These are phyloP conservation scores for Chytriomyces sp. DNA, from an alignment of 192 early-diverging fungal genomes.

Conservation along the genomic window DNA sequence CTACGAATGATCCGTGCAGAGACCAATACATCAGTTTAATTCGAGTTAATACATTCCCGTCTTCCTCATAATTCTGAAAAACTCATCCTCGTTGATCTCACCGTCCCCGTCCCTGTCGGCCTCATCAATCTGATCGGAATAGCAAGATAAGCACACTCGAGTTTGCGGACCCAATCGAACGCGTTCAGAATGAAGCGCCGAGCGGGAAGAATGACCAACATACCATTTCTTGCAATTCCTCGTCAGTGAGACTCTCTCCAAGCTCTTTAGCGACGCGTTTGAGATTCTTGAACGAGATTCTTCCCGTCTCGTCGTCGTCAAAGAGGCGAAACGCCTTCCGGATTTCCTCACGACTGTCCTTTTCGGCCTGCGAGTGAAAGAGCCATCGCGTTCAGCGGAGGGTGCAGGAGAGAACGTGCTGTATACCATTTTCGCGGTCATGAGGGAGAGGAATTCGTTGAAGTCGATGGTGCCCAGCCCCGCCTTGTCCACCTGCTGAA, in stretches of 20 bases:
- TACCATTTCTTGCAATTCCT: conserved; percentile 81
- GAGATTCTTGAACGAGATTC: conserved; percentile 79
- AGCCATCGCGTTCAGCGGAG: background rate
- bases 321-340: conserved; percentile 76
- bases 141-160: too few relatives aligned
- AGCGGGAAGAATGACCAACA: too few relatives aligned
- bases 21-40: too few relatives aligned
- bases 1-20: too few relatives aligned
- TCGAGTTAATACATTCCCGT: conserved; percentile 36
- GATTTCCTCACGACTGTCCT: conserved; percentile 71
- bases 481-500: conserved; percentile 58
- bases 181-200: too few relatives aligned
- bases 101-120: conserved; percentile 74
- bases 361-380: conserved; percentile 50
- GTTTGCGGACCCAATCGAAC: too few relatives aligned
- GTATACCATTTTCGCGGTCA: conserved; percentile 67
- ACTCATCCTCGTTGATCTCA: conserved; percentile 48
- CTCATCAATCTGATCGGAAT: too few relatives aligned
- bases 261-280: conserved; percentile 64
- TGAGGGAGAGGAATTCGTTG: conserved; percentile 70
- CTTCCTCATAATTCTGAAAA: conserved; percentile 27
- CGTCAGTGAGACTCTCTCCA: conserved; percentile 69
- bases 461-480: conserved; percentile 64
- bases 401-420: background rate
- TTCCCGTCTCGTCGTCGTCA: conserved; percentile 71